Conservation (phyloP, 352 stramenopile genomes). For the Peronospora tabacina region DNA sequence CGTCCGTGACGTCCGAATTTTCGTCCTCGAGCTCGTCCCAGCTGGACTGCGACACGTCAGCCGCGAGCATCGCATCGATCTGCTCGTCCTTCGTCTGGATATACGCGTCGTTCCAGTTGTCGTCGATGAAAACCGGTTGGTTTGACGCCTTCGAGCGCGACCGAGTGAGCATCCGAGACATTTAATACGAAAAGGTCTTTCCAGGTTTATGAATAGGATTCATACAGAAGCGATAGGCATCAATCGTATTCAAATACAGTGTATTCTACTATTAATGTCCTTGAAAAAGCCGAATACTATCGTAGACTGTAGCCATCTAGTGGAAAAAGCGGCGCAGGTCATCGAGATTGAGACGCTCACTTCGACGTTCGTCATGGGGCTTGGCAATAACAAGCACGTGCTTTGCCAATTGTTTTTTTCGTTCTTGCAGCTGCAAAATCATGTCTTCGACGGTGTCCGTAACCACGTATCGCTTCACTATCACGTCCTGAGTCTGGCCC, state of each 20-base stretch:
- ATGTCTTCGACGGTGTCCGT: slow-evolving; percentile 88
- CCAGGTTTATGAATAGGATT: too few species aligned
- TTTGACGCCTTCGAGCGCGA: slow-evolving; percentile 54
- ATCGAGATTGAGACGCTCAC: slow-evolving; percentile 52
- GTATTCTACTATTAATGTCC: too few species aligned
- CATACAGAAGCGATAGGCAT: too few species aligned
- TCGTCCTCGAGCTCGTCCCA: slow-evolving; percentile 52
- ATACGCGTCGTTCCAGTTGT: slow-evolving; percentile 79
- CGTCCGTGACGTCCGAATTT: slow-evolving; percentile 21
- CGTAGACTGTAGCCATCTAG: slow-evolving; percentile 9
- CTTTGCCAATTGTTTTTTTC: slow-evolving; percentile 83
- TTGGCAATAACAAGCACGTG: slow-evolving; percentile 66
- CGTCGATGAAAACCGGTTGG: slow-evolving; percentile 70
- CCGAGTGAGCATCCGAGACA: slow-evolving; percentile 50
- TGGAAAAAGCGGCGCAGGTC: slow-evolving; percentile 67
- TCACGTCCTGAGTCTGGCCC: slow-evolving; percentile 75
- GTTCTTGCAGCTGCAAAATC: slow-evolving; percentile 85
- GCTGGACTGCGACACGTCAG: slow-evolving; percentile 31
- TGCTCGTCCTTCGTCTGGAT: slow-evolving; percentile 79
- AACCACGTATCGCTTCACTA: slow-evolving; percentile 87
- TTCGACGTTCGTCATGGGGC: slow-evolving; percentile 27
- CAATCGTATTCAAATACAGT: too few species aligned
- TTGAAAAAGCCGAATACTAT: too few species aligned
- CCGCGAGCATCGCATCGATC: slow-evolving; percentile 63
- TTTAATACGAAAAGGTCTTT: too few species aligned